Evolutionary conservation across 305 asterid species (phyloP), one percentile per base, ranked within the genome.

Genomic region (Fraxinus greggii): DNA sequence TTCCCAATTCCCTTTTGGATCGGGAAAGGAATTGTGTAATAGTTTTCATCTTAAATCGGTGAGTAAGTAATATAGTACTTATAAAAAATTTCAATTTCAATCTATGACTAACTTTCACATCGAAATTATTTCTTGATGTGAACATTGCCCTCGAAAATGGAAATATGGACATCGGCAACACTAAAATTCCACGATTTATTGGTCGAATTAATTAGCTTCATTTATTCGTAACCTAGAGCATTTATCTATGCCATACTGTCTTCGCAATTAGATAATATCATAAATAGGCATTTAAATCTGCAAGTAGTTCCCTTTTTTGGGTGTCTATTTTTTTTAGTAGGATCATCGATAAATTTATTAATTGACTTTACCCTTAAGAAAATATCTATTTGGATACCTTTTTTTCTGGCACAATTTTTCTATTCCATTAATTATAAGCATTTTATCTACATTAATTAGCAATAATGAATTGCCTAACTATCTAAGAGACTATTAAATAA

Each of bases 351-450:
- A 6, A 76, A 36, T 36, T 36, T 36, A 33, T 79, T 77, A 70
- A 75, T 24, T 83, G 84, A 40, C 63, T 48, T 59, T 79, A 54
- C 8, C n/a, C 26, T 72, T 38, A 45, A 26, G 69, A 77, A 59
- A 59, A 59, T 7, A 63, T 26, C 54, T 48, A 13, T 31, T 56
- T 67, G 56, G 26, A 33, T 26, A 70, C 33, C 17, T 13, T 72
- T 54, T 54, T 74, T 2, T 1, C 4, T 5, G 10, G 78, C 56
- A 33, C 56, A 45, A 26, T 3, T 12, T 5, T 24, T 38, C 59
- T 74, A 38, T 74, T 74, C 9, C 23, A 21, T 59, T 59, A 59
- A 59, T 15, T 59, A 59, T 29, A 59, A n/a, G 29, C 29, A 59
- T 59, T 21, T 59, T 59, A n/a, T 59, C 69, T 6, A 26, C 10